Evolutionary conservation across 2,329 filamentous ascomycete species (phyloP), one percentile per base, ranked within the genome.

Genomic region (Botryosphaeria dothidea): DNA sequence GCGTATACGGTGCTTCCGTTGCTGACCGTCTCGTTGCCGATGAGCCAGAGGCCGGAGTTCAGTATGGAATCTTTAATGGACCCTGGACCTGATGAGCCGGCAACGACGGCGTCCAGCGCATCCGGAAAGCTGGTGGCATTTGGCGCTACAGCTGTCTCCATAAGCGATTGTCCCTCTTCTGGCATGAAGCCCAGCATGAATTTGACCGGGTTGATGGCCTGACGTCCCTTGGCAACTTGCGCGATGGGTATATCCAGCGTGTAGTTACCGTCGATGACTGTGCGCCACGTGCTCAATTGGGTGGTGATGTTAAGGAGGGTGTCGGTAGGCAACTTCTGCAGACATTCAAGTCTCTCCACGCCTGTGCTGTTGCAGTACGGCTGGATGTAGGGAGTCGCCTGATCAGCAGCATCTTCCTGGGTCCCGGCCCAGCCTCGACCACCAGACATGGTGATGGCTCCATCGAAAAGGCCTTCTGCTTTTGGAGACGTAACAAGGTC

Each of bases 381-480:
- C 7, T 48, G n/a, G 46, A 57, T 52, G 2, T 61, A 54, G 6
- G 62, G 58, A 17, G 54, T 9, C 0, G 38, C 34, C 7, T 34
- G 34, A 2, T 74, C 69, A 38, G 75, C 73, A 69, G 71, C 74
- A 8, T 73, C 70, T 7, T 71, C 71, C 1, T 69, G 69, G 11
- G 75, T 72, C 6, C 72, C 57, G 1, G 73, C 69, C 11, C 72
- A 49, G 3, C 73, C 72, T 1, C 77, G 69, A 1, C 72, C 76
- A 5, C 78, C 74, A 36, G 71, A 79, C 62, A 80, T 69, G 74
- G 79, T 76, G 52, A 79, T 78, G 2, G 73, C 78, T 9, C 68
- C 77, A 4, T 73, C 71, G 72, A 79, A 80, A 11, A 80, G 68
- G 6, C 72, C 70, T 65, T 80, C 79, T 56, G 27, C 71, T 72